phyloP scores from a whole-genome alignment of 2,329 filamentous ascomycete species.

The Penicillium janthinellum region DNA sequence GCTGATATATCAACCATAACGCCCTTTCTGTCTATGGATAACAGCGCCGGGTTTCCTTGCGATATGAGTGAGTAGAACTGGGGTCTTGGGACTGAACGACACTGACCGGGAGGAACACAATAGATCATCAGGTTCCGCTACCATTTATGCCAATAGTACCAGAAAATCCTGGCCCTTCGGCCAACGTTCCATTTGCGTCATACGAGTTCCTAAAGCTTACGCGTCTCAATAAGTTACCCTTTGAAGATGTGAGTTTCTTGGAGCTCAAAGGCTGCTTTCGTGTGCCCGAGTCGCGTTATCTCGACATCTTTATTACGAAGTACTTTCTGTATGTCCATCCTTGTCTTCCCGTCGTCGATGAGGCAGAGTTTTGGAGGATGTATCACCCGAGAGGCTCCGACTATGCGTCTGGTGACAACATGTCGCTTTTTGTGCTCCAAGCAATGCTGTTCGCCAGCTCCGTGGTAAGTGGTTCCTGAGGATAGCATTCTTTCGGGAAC shows the following conservation, averaged over 20 bases:
- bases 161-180: not conserved
- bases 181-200: not conserved
- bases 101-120: not conserved
- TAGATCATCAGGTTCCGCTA: not conserved
- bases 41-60: not conserved
- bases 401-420: not conserved
- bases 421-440: not conserved
- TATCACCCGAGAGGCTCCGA: not conserved
- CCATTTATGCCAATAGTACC: not conserved
- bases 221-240: not conserved
- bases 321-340: not conserved
- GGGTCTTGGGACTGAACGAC: not conserved
- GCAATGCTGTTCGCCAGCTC: not conserved
- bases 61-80: not conserved
- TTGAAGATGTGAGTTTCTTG: not conserved
- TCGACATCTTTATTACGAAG: not conserved
- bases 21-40: not conserved
- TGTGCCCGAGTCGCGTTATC: not conserved
- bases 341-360: not conserved
- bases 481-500: not conserved
- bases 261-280: not conserved
- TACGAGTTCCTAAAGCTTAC: not conserved
- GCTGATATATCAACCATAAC: not conserved
- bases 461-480: not conserved
- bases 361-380: not conserved